Conservation (phyloP, 2,329 filamentous ascomycete species). For the Penicillium oxalicum region DNA sequence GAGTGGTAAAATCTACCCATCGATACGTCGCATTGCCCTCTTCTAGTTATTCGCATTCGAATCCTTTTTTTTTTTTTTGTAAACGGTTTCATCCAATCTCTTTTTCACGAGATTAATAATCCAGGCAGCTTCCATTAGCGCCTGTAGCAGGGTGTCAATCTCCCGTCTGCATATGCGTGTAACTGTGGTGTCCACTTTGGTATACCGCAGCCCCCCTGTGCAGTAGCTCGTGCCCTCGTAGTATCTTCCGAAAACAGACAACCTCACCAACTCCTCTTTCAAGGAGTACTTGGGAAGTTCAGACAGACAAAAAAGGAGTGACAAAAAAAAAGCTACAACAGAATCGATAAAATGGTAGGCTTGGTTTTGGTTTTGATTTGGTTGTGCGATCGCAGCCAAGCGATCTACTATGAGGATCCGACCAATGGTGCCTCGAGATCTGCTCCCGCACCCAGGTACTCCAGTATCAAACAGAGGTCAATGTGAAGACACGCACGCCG, state of each 20-base stretch:
- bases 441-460: conserved; percentile 9
- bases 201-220: too few species aligned
- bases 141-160: background rate
- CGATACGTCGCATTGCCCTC: too few species aligned
- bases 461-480: too few species aligned
- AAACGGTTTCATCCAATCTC: background rate
- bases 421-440: conserved; percentile 3
- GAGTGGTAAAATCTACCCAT: too few species aligned
- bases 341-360: too few species aligned
- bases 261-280: background rate
- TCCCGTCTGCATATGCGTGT: background rate
- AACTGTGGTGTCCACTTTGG: background rate
- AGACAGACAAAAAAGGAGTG: conserved; percentile 1
- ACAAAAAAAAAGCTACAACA: too few species aligned
- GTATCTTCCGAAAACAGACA: too few species aligned
- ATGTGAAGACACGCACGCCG: too few species aligned
- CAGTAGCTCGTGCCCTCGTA: too few species aligned
- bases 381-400: background rate
- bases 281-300: background rate
- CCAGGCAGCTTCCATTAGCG: background rate
- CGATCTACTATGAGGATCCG: background rate
- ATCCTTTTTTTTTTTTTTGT: too few species aligned
- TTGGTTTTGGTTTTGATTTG: too few species aligned
- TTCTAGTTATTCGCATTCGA: too few species aligned
- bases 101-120: background rate